Evolutionary conservation across 2,329 filamentous ascomycete genomes (phyloP).

Genomic region (Ophidiomyces ophidiicola): DNA sequence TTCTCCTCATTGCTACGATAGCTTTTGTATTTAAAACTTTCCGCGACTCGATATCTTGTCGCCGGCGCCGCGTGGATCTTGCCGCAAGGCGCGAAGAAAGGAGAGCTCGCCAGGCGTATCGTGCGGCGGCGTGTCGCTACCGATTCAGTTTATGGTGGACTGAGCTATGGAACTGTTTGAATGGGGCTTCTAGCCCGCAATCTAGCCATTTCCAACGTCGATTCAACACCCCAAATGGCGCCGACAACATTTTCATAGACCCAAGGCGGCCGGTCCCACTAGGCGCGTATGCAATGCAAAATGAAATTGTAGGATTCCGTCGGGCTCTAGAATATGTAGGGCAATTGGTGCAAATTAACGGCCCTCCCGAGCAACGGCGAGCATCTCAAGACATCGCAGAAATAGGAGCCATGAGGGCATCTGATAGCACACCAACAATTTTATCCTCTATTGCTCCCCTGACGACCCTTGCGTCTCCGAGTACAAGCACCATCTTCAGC

Average conservation of each 20-base stretch:
- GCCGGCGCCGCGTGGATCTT: constrained; percentile 40
- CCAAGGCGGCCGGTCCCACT: constrained; percentile 35
- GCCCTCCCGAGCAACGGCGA: background rate
- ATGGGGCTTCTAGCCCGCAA: constrained; percentile 3
- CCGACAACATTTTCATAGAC: background rate
- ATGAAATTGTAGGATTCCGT: constrained; percentile 41
- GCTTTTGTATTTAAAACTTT: constrained; percentile 32
- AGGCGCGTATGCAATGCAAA: constrained; percentile 36
- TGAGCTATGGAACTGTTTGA: constrained; percentile 37
- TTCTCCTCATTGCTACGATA: constrained; percentile 31
- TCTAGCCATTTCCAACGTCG: background rate
- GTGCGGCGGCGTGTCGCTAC: constrained; percentile 41
- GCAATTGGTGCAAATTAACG: constrained; percentile 27
- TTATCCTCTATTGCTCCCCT: constrained; percentile 19
- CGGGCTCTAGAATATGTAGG: constrained; percentile 43
- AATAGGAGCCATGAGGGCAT: constrained; percentile 10
- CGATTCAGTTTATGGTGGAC: constrained; percentile 44
- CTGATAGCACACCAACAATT: constrained; percentile 14
- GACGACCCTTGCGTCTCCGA: constrained; percentile 21
- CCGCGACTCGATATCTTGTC: constrained; percentile 31
- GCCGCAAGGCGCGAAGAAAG: constrained; percentile 45
- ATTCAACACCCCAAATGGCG: background rate
- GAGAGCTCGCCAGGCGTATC: constrained; percentile 40
- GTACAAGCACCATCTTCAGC: constrained; percentile 22
- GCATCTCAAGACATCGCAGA: constrained; percentile 12